Evolutionary conservation across 2,329 filamentous ascomycete genomes (phyloP).

Genomic region (Phyllosticta paracitricarpa): DNA sequence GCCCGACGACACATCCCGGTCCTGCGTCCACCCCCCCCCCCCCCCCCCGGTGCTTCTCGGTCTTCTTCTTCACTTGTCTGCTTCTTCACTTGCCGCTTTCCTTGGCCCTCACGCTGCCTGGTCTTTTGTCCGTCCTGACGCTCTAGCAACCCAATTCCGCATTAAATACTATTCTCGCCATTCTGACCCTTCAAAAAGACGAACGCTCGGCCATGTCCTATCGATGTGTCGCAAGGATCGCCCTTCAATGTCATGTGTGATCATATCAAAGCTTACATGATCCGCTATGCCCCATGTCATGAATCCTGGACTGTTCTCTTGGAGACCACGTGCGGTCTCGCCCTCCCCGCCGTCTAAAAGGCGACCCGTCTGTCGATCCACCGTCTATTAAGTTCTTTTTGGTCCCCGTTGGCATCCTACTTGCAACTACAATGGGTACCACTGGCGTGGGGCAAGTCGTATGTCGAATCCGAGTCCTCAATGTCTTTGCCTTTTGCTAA

Average conservation of each 20-base stretch:
- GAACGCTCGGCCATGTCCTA: background rate
- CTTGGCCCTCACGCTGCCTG: background rate
- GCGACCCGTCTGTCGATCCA: constrained; percentile 4
- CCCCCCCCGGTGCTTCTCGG: background rate
- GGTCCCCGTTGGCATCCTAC: background rate
- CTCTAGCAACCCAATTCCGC: background rate
- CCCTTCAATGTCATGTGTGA: background rate
- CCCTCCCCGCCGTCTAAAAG: constrained; percentile 7
- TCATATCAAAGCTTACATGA: constrained; percentile 4
- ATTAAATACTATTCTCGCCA: background rate
- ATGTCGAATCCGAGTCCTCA: constrained; percentile 11
- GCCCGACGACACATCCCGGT: background rate
- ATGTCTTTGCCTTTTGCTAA: background rate
- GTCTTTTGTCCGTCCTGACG: background rate
- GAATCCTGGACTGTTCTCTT: constrained; percentile 2
- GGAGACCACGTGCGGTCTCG: constrained; percentile 3
- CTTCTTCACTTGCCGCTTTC: background rate
- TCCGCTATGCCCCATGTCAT: constrained; percentile 2
- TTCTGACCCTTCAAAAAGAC: background rate
- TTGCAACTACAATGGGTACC: constrained; percentile 9
- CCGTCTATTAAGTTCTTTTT: background rate
- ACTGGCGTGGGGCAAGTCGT: constrained; percentile 18
- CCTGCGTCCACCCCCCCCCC: background rate
- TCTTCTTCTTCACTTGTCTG: background rate
- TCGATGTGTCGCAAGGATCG: constrained; percentile 9